phyloP scores from a whole-genome alignment of 1,284 basidiomycete species.

The Moesziomyces sp. region DNA sequence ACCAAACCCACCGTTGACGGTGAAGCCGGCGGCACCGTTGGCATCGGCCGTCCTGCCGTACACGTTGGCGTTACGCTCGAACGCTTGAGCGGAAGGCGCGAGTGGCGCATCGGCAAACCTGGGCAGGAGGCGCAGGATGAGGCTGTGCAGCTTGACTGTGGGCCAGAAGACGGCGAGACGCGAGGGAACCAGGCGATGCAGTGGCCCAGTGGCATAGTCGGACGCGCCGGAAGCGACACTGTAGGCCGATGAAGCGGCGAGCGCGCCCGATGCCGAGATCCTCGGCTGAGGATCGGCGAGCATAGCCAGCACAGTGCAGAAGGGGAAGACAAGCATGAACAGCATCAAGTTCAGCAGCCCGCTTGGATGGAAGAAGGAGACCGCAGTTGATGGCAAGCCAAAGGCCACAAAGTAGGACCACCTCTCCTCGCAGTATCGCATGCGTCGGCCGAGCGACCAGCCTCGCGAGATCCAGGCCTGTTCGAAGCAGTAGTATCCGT shows the following conservation, averaged over 20 bases:
- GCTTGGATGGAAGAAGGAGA: slow-evolving; percentile 66
- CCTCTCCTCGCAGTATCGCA: slow-evolving; percentile 64
- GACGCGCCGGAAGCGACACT: slow-evolving; percentile 18
- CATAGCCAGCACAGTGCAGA: slow-evolving; percentile 64
- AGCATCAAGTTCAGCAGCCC: slow-evolving; percentile 65
- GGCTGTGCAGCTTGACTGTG: slow-evolving; percentile 51
- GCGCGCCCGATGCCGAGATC: slow-evolving; percentile 40
- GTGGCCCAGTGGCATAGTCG: slow-evolving; percentile 26
- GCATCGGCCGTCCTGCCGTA: slow-evolving; percentile 20
- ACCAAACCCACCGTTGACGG: slow-evolving; percentile 37
- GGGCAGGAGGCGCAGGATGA: slow-evolving; percentile 27
- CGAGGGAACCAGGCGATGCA: slow-evolving; percentile 54
- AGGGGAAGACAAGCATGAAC: slow-evolving; percentile 66
- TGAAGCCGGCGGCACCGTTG: slow-evolving; percentile 16
- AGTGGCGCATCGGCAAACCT: slow-evolving; percentile 21
- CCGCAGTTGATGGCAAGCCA: slow-evolving; percentile 62
- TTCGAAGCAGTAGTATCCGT: slow-evolving; percentile 67
- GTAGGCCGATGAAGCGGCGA: slow-evolving; percentile 26
- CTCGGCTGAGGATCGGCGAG: slow-evolving; percentile 61
- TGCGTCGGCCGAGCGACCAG: slow-evolving; percentile 49
- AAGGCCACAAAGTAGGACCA: slow-evolving; percentile 67
- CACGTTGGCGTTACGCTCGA: slow-evolving; percentile 36
- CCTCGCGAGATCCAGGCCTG: slow-evolving; percentile 64
- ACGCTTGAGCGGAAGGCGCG: slow-evolving; percentile 22
- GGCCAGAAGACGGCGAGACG: slow-evolving; percentile 65